Base-by-base conservation (phyloP, 2,329 filamentous ascomycete genomes). In the Penicillium freii region DNA sequence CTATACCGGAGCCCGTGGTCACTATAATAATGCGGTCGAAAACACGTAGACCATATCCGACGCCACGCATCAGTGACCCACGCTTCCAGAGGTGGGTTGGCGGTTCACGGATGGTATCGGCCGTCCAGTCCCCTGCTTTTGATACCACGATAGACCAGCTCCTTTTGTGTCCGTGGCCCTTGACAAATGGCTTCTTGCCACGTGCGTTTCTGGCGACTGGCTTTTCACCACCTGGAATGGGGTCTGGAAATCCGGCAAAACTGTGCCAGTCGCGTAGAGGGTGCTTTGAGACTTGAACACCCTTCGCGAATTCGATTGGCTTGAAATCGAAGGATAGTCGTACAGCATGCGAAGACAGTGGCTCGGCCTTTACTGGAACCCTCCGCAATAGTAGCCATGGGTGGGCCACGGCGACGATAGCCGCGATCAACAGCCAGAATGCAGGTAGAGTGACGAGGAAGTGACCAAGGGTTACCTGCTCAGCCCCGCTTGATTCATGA, bases 111-210 rank as follows among this genome's bases (percentile, higher is more conserved):
- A 91, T 90, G 55, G 84, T 81, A 38, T 79, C 76, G 19, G 77
- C 77, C 0, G 89, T 91, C 88, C 88, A 92, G 74, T 91, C 88
- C 27, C 89, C 89, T 6, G 87, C 88, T 62, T 86, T 87, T 48
- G 87, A 89, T 17, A 91, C 81, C 25, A 91, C 59, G 6, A 64
- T 57, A 2, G 62, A 64, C 56, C 56, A 64, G 23, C 62, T 62
- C 6, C 51, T 27, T 21, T 53, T 46, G 21, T 62, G 56, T 7
- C 42, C 29, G 19, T 51, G 49, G 9, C 54, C 54, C 27, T 53
- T 49, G 11, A 42, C 42, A n/a, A 39, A 51, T 40, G 48, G 48
- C 10, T 51, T 51, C 13, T 51, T 51, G 11, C 34, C 36, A 13
- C 21, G 3, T 4, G n/a, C 1, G 4, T 11, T 23, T 11, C 29